Evolutionary conservation across 768 basidiomycete species (phyloP), one percentile per base, ranked within the genome.

Genomic region (Xerocomus spinulosus): DNA sequence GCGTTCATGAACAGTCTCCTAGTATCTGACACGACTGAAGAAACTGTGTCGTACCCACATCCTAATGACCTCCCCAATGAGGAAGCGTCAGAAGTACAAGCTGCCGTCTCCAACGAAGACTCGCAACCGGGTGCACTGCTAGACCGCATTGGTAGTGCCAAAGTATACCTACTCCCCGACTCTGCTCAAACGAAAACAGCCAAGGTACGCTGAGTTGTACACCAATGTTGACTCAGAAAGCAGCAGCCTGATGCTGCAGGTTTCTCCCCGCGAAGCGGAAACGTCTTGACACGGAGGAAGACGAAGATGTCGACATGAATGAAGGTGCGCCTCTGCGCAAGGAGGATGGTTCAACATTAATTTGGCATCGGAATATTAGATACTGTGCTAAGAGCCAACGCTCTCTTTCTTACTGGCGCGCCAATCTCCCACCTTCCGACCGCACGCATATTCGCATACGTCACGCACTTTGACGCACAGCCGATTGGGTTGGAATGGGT

Each of bases 401-500:
- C 90, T 5, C 68, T 92, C 36, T 75, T 90, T 41, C 60, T 92
- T n/a, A 74, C 72, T 5, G 90, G 90, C 20, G 59, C 77, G 7
- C 86, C 90, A 1, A 87, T 92, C 48, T 73, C 82, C 4, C 78
- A 83, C 56, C 76, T 92, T 9, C 80, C 87, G 20, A 92, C 90
- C 3, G 72, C 79, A 3, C 78, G 85, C 32, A 74, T 92, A 44
- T 92, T 92, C 60, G 88, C 84, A 0, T 92, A 92, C 56, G 82
- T 83, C 26, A 85, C 81, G 2, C 84, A 91, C 55, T 89, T 87
- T 58, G 83, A 86, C 39, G 74, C 81, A 1, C 73, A 77, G 17
- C 89, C 89, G 0, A 75, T 88, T 52, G 89, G 77, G 8, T 70
- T 92, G 8, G 90, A 92, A 69, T 92, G 90, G 90, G 76, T 92